Evolutionary conservation across 768 basidiomycete species (phyloP), one percentile per base, ranked within the genome.

Genomic region (Tremella yokohamensis): DNA sequence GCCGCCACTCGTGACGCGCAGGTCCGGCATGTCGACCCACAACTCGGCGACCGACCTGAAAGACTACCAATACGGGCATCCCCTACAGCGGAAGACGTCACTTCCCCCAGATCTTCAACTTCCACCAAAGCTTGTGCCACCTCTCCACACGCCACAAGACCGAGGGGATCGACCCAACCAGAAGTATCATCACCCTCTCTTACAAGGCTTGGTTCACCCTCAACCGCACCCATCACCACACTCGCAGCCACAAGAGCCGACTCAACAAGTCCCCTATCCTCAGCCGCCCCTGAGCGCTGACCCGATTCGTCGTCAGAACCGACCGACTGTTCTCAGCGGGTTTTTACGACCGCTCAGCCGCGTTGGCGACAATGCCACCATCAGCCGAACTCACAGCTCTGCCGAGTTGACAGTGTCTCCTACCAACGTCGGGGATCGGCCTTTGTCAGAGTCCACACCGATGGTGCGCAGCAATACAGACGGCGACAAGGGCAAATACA

Each of bases 381-480:
- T 65, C 13, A 54, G 47, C 18, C 40, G 65, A 8, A 63, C 62
- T 13, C 60, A 66, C 34, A 62, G 60, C 2, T 61, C 61, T 0
- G 61, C 64, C 3, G 58, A 51, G 11, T 50, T 63, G 38, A 38
- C 61, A 40, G n/a, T 19, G 11, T 51, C 45, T 18, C 45, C 26
- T 25, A 22, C 48, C 3, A 34, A 50, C 44, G 29, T 49, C 44
- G 29, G 39, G 29, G 3, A 24, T 25, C 18, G 40, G 29, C 18
- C 42, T 8, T 4, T 34, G 11, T 4, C 6, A 34, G 66, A 66
- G 50, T 65, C 70, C 20, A 64, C 68, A 20, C 56, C 62, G 12
- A 69, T 69, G 70, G 52, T 68, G 47, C 40, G 68, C 12, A 40
- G 70, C 12, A 58, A 59, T 39, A 72, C 70, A 1, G 68, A 69